Base-by-base conservation (phyloP, 2,329 filamentous ascomycete genomes). In the Acrodontium crateriforme region DNA sequence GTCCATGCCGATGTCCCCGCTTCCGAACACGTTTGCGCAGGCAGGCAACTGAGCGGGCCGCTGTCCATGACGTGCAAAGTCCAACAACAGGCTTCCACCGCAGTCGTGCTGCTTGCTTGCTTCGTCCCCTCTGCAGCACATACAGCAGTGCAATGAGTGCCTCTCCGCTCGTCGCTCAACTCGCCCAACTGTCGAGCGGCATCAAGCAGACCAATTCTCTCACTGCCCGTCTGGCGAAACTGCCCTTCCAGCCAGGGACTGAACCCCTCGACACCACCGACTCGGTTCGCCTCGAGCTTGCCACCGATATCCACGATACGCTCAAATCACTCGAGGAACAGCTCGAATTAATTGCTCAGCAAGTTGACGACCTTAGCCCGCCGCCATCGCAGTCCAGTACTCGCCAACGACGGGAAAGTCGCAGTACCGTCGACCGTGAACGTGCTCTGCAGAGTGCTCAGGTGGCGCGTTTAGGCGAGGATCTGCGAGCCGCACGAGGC, bases 281-380 rank as follows among this genome's bases (percentile, higher is more conserved):
- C 29, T 66, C 71, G 37, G 63, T 65, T 5, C 71, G 77, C 31
- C 53, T 75, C 12, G 84, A 93, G 55, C 68, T 94, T 18, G 71
- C 73, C 39, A 65, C 71, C 13, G 84, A 94, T 52, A 92, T 94
- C 38, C 74, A 78, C 40, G 74, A 81, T 45, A 69, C 69, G 11
- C 56, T 94, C 35, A 77, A 81, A 42, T 75, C 80, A 32, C 71
- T 79, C 27, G 76, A 91, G 44, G 82, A 91, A 37, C 82, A 92
- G 34, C 69, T 89, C 39, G 85, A 92, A 52, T 55, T 89, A 11
- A 50, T 94, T 18, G 64, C 63, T 25, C 82, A 89, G 49, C 84
- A 93, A 45, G 66, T 82, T 16, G 69, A 78, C 36, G 82, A 82
- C 43, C 56, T 84, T 15, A 62, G 69, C 18, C n/a, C n/a, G n/a